These are phyloP conservation scores for Hirschioporus abietinus DNA, from an alignment of 768 basidiomycete species.

Conservation along the genomic window DNA sequence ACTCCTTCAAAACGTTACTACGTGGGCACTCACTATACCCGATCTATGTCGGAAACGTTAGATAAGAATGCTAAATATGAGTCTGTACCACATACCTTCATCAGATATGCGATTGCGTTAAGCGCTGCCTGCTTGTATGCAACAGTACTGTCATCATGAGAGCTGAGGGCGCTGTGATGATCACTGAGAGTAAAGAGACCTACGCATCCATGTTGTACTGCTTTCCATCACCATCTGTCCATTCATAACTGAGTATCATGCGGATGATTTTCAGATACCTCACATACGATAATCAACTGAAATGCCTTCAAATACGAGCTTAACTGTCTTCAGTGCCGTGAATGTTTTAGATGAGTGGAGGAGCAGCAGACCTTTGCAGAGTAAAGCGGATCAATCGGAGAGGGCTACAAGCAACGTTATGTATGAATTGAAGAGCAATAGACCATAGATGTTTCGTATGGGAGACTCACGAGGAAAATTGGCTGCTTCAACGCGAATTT, in stretches of 20 bases:
- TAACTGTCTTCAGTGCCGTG: constrained; percentile 6
- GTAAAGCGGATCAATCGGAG: constrained; percentile 71
- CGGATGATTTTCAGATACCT: not conserved
- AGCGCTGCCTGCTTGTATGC: constrained; percentile 79
- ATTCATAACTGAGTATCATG: not conserved
- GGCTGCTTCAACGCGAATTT: constrained; percentile 72
- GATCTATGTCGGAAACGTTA: constrained; percentile 32
- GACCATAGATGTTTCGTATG: not conserved
- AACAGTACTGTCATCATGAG: constrained; percentile 42
- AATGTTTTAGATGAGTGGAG: not conserved
- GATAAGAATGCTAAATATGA: not conserved
- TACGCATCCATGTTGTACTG: constrained; percentile 78
- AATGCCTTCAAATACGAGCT: constrained; percentile 73
- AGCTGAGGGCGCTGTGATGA: not conserved
- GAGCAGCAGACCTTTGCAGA: constrained; percentile 47
- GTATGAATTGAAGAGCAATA: not conserved
- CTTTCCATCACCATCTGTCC: constrained; percentile 60
- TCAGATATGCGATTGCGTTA: constrained; percentile 68
- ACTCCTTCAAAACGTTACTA: not conserved
- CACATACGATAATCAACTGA: constrained; percentile 62
- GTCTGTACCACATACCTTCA: constrained; percentile 38
- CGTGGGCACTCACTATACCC: constrained; percentile 55
- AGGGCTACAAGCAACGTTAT: constrained; percentile 40
- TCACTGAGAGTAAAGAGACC: constrained; percentile 15
- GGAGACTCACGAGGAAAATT: constrained; percentile 55